Percentiles rank a stretch among this genome's conserved stretches.
Evolutionary conservation across 495 filamentous ascomycete genomes (phyloP).

Genomic region (Xylaria bambusicola): DNA sequence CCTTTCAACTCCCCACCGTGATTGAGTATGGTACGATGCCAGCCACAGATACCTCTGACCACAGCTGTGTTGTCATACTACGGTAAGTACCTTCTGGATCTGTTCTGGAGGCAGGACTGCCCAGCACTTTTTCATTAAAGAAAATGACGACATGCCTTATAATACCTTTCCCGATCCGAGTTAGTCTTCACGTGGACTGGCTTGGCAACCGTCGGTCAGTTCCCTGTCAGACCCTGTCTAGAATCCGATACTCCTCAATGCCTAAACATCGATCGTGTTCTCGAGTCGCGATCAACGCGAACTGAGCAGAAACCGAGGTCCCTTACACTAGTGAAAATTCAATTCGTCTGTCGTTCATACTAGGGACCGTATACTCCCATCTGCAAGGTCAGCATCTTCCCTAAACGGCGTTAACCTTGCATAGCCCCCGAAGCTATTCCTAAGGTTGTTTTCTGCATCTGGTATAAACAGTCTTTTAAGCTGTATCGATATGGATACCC

Average conservation of each 20-base stretch:
- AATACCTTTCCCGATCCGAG: not conserved
- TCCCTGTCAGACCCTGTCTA: not conserved
- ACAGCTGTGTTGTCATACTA: no score
- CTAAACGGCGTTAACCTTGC: not conserved
- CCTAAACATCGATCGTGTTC: not conserved
- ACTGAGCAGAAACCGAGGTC: no score
- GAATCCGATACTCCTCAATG: no score
- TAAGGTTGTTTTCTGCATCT: not conserved
- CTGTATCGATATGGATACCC: constrained; percentile 37
- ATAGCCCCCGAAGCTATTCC: not conserved
- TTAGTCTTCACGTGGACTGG: not conserved
- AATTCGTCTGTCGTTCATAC: not conserved
- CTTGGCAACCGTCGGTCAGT: not conserved
- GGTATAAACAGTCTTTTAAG: not conserved
- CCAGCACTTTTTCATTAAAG: no score
- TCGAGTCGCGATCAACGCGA: not conserved
- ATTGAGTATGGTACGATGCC: no score
- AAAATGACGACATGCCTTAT: not conserved
- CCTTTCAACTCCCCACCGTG: no score
- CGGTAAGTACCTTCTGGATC: no score
- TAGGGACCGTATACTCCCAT: not conserved
- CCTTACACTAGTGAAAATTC: not conserved
- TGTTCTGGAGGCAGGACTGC: no score
- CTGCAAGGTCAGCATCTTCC: constrained; percentile 1
- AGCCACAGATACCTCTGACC: no score